These are phyloP conservation scores for Centaurea solstitialis DNA, from an alignment of 129 eudicot species.

Conservation along the genomic window DNA sequence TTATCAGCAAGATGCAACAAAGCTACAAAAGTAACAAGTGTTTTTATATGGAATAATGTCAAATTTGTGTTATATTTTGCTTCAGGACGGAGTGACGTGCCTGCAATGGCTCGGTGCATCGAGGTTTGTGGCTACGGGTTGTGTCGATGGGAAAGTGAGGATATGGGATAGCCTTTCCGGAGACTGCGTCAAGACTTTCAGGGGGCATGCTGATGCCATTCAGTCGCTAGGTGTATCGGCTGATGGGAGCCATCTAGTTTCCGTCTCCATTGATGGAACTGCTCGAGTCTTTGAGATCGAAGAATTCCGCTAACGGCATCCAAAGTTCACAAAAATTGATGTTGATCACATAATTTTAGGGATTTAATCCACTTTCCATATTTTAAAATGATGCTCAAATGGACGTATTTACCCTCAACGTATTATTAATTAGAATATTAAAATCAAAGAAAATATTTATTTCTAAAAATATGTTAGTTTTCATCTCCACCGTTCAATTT, in stretches of 20 bases:
- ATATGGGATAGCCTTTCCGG: conserved; percentile 94
- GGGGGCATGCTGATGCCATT: conserved; percentile 71
- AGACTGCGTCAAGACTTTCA: conserved; percentile 56
- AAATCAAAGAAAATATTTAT: no score
- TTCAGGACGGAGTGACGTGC: conserved; percentile 81
- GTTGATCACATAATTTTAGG: no score
- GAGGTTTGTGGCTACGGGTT: conserved; percentile 69
- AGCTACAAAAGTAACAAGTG: not conserved
- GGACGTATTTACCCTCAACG: no score
- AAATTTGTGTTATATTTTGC: not conserved
- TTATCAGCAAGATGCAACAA: no score
- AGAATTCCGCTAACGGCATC: conserved; percentile 33
- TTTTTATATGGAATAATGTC: no score
- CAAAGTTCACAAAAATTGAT: no score
- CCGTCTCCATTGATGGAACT: conserved; percentile 68
- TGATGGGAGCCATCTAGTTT: conserved; percentile 49
- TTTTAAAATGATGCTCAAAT: no score
- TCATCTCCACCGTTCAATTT: no score
- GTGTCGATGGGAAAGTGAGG: conserved; percentile 81
- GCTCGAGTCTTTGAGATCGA: conserved; percentile 65
- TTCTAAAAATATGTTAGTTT: no score
- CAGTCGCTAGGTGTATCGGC: conserved; percentile 72
- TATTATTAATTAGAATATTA: no score
- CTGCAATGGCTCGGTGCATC: conserved; percentile 72
- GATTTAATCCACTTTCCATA: no score